Percentiles rank a stretch among this genome's conserved stretches.
phyloP scores from a whole-genome alignment of 2,329 filamentous ascomycete species.

The Apiospora kogelbergensis region DNA sequence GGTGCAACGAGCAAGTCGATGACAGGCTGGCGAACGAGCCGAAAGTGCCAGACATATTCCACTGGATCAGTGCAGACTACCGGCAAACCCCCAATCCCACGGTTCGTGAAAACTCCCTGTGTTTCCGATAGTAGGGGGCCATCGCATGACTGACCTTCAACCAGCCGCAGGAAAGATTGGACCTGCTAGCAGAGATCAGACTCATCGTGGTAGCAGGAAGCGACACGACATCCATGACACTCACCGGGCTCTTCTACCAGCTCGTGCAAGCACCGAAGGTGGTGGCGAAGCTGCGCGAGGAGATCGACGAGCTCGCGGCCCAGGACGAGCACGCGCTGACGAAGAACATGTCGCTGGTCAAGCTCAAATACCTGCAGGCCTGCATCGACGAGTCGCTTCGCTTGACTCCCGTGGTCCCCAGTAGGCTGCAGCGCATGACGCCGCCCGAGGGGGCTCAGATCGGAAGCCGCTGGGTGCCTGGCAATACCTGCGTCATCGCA shows the following conservation, averaged over 20 bases:
- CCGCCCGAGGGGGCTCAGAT: constrained; percentile 7
- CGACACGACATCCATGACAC: constrained; percentile 10
- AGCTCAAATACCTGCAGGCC: constrained; percentile 12
- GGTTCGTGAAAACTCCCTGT: neutral
- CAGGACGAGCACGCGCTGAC: constrained; percentile 6
- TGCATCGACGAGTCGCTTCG: constrained; percentile 14
- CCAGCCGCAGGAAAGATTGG: constrained; percentile 2
- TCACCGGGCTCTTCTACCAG: constrained; percentile 8
- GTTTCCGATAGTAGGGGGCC: neutral
- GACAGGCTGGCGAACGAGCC: neutral
- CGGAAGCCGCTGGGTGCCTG: neutral
- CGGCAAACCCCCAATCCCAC: neutral
- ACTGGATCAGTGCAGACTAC: neutral
- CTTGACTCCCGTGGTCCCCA: constrained; percentile 7
- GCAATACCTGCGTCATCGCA: neutral
- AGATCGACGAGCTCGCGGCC: constrained; percentile 15
- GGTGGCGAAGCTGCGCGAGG: constrained; percentile 8
- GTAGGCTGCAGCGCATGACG: constrained; percentile 9
- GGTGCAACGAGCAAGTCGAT: neutral
- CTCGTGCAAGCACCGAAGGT: constrained; percentile 12
- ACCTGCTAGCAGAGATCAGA: constrained; percentile 1
- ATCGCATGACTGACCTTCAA: neutral
- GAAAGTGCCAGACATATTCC: neutral
- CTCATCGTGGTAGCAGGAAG: neutral
- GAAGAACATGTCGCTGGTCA: constrained; percentile 2